These are phyloP conservation scores for Arthrobotrys conoides DNA, from an alignment of 2,329 filamentous ascomycete genomes.

Conservation along the genomic window DNA sequence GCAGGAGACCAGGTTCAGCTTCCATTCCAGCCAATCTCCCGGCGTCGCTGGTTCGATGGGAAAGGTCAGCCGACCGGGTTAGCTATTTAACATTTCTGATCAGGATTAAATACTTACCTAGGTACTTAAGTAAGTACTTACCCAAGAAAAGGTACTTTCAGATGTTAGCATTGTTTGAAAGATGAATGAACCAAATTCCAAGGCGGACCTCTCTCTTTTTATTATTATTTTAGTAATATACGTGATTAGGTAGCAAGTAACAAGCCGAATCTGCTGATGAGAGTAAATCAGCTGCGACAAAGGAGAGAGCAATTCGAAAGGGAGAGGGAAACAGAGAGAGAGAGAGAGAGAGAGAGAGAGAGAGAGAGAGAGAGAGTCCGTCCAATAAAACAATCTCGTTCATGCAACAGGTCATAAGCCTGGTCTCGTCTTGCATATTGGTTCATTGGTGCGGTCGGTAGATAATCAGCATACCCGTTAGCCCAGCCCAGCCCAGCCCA, in stretches of 20 bases:
- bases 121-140: no score
- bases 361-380: no score
- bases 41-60: slow-evolving; percentile 39
- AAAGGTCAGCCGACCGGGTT: slow-evolving; percentile 59
- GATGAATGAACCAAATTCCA: slow-evolving; percentile 29
- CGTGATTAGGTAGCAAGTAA: slow-evolving; percentile 17
- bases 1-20: slow-evolving; percentile 52
- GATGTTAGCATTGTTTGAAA: no score
- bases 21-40: slow-evolving; percentile 54
- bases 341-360: no score
- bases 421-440: slow-evolving; percentile 42
- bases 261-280: slow-evolving; percentile 25
- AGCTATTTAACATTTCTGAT: slow-evolving; percentile 30
- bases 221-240: no score
- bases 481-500: slow-evolving; percentile 39
- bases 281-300: slow-evolving; percentile 46
- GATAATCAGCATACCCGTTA: slow-evolving; percentile 61
- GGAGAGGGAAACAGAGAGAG: no score
- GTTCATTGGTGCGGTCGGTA: slow-evolving; percentile 48
- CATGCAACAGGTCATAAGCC: slow-evolving; percentile 61
- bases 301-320: slow-evolving; percentile 40
- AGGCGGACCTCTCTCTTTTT: no score
- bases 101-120: no score
- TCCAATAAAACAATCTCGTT: no score
- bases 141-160: no score